These are phyloP conservation scores for Stagonosporopsis rhizophila DNA, from an alignment of 2,329 filamentous ascomycete genomes.

Conservation along the genomic window DNA sequence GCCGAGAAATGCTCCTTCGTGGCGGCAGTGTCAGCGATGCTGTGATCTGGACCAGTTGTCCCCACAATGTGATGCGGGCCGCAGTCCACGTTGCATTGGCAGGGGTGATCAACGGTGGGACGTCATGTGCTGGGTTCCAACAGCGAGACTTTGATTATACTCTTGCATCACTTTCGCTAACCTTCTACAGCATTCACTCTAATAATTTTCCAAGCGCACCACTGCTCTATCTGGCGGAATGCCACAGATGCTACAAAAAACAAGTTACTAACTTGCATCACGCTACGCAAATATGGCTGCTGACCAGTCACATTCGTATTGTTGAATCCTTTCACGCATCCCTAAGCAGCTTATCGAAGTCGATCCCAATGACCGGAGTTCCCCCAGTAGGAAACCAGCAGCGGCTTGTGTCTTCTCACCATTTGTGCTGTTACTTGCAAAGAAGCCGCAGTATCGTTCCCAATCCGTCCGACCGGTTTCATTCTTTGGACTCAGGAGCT, in stretches of 20 bases:
- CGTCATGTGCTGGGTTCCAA: background rate
- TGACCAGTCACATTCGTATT: no score
- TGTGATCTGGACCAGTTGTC: background rate
- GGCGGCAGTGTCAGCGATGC: background rate
- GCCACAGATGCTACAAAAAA: no score
- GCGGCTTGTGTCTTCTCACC: background rate
- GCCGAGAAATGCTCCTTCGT: background rate
- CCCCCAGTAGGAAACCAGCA: background rate
- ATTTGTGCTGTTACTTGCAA: background rate
- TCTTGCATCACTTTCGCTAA: no score
- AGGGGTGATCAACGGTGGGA: background rate
- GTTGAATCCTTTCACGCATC: background rate
- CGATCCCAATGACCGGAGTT: background rate
- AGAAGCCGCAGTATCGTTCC: conserved; percentile 2
- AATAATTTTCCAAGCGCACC: no score
- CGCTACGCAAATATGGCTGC: no score
- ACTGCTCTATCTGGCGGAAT: no score
- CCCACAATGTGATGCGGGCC: background rate
- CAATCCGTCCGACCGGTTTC: background rate
- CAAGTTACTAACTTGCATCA: no score
- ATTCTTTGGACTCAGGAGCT: background rate
- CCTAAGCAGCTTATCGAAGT: background rate
- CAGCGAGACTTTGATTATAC: background rate
- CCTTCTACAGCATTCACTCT: no score
- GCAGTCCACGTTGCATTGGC: background rate